These are phyloP conservation scores for Annulohypoxylon maeteangense DNA, from an alignment of 495 filamentous ascomycete genomes.

Conservation along the genomic window DNA sequence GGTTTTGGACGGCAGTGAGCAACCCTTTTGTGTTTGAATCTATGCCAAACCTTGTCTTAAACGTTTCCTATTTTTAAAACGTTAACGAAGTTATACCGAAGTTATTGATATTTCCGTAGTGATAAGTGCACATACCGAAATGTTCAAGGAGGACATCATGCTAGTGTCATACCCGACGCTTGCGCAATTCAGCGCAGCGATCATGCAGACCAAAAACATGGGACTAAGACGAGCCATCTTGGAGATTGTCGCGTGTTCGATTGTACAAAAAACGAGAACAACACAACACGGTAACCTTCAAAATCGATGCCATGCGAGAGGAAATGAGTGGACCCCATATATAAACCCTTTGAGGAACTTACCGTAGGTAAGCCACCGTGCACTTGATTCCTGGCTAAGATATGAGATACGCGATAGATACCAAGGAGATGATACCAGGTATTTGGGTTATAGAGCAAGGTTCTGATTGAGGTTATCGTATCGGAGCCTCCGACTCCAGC, in stretches of 20 bases:
- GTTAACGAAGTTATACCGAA: not conserved
- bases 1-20: conserved; percentile 1
- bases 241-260: not conserved
- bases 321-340: conserved; percentile 3
- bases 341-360: not conserved
- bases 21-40: not conserved
- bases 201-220: not conserved
- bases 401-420: not conserved
- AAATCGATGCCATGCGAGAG: not conserved
- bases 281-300: not conserved
- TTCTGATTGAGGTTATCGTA: not conserved
- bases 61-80: not conserved
- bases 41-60: not conserved
- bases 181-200: not conserved
- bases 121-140: not conserved
- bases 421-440: not conserved
- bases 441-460: not conserved
- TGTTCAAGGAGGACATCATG: conserved; percentile 3
- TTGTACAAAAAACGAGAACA: not conserved
- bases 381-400: not conserved
- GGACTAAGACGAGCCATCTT: not conserved
- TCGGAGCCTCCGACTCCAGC: not conserved
- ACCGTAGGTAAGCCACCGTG: not conserved
- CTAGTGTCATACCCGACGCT: not conserved
- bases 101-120: not conserved